phyloP scores from a whole-genome alignment of 495 filamentous ascomycete species.

The Daldinia vernicosa region DNA sequence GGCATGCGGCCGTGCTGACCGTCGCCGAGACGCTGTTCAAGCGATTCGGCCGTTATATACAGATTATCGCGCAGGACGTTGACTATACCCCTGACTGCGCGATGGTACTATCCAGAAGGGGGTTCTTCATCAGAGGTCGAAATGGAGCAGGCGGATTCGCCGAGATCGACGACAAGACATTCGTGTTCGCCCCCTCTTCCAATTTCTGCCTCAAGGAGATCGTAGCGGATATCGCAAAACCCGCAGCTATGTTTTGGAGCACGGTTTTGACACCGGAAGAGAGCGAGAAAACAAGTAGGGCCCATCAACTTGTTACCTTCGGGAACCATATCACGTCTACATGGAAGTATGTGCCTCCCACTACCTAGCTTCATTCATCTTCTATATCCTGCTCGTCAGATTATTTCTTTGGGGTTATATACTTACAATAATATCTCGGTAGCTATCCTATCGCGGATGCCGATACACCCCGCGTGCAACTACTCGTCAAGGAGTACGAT shows the following conservation, averaged over 20 bases:
- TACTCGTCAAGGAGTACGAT: constrained; percentile 21
- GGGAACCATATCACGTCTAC: background rate
- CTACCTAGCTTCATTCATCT: background rate
- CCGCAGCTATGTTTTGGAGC: constrained; percentile 37
- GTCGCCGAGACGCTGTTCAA: constrained; percentile 11
- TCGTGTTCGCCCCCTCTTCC: constrained; percentile 29
- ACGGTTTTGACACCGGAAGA: constrained; percentile 19
- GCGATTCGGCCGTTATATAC: constrained; percentile 19
- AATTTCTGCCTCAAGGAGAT: constrained; percentile 33
- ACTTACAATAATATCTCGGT: background rate
- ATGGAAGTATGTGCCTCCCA: constrained; percentile 18
- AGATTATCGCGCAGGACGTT: constrained; percentile 26
- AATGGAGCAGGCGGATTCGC: constrained; percentile 29
- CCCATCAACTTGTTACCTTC: background rate
- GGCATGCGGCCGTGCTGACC: constrained; percentile 19
- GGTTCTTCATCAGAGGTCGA: constrained; percentile 26
- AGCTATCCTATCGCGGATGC: constrained; percentile 3
- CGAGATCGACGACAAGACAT: constrained; percentile 27
- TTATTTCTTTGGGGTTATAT: background rate
- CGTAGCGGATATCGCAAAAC: constrained; percentile 27
- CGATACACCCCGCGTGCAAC: constrained; percentile 32
- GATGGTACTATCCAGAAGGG: constrained; percentile 11
- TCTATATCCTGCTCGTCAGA: background rate
- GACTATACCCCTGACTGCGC: constrained; percentile 19
- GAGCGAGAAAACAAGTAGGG: background rate